Evolutionary conservation across 1,284 basidiomycete genomes (phyloP).

Genomic region (Agroathelia rolfsii): DNA sequence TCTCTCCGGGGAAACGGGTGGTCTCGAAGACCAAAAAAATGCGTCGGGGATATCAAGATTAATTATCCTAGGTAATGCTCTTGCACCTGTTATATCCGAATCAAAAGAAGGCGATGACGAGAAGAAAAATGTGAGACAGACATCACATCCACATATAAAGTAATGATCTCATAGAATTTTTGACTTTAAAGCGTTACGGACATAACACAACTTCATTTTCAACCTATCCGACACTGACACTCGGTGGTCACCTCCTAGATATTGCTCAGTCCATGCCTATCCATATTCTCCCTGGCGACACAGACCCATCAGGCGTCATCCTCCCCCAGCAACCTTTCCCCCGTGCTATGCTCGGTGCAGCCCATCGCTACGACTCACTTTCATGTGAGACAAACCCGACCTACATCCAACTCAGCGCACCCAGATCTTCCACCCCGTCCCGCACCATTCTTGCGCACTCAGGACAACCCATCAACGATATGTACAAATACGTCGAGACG

Average conservation of each 20-base stretch:
- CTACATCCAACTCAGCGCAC: slow-evolving; percentile 52
- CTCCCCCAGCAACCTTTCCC: slow-evolving; percentile 94
- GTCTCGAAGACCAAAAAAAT: slow-evolving; percentile 49
- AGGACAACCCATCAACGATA: slow-evolving; percentile 91
- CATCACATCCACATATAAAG: slow-evolving; percentile 26
- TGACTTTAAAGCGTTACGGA: slow-evolving; percentile 40
- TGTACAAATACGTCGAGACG: slow-evolving; percentile 83
- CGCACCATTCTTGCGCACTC: slow-evolving; percentile 72
- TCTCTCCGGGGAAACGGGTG: slow-evolving; percentile 78
- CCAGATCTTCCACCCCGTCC: slow-evolving; percentile 17
- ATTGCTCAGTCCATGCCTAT: slow-evolving; percentile 65
- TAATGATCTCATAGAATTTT: slow-evolving; percentile 4
- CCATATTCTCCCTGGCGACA: slow-evolving; percentile 77
- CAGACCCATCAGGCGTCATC: slow-evolving; percentile 82
- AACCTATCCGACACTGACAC: slow-evolving; percentile 60
- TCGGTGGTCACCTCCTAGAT: slow-evolving; percentile 69
- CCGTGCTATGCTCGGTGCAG: slow-evolving; percentile 79
- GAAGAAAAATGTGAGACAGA: slow-evolving; percentile 45
- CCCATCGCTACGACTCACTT: slow-evolving; percentile 56
- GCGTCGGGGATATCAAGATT: slow-evolving; percentile 71
- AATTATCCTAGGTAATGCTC: slow-evolving; percentile 81
- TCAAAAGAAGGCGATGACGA: slow-evolving; percentile 22
- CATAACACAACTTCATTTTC: slow-evolving; percentile 57
- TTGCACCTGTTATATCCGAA: slow-evolving; percentile 38
- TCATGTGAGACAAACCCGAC: slow-evolving; percentile 84